Base-by-base conservation (phyloP, 2,329 filamentous ascomycete genomes). In the Grosmannia serpens region DNA sequence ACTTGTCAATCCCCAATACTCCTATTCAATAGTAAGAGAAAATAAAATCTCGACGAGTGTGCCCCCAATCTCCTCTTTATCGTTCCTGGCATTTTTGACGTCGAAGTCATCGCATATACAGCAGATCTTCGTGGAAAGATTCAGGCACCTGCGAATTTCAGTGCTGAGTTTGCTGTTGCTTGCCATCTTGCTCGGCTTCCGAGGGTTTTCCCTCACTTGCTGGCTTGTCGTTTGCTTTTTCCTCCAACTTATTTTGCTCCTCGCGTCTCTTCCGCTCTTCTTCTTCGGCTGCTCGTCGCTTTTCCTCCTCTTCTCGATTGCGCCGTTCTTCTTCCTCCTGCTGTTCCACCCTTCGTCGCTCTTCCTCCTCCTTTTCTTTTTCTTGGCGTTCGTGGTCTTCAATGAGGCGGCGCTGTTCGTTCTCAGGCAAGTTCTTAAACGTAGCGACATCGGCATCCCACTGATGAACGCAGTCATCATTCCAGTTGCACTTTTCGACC, bases 401-500 rank as follows among this genome's bases (percentile, higher is more conserved):
- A 7, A 77, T 69, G 49, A 73, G 69, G 61, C 74, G 73, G 57
- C 79, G 77, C 68, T 85, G 80, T 64, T 87, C 83, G 53, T 83
- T 80, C 9, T 80, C 76, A 0, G 79, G 69, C 7, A 87, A 70
- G 29, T 74, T 74, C 7, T 82, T 78, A 69, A 84, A 88, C 24
- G 76, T 77, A 2, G 78, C 80, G 0, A 81, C 81, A 64, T 87
- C 79, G 62, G 77, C 76, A 63, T 88, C 85, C 85, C 85, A 89
- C 64, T 78, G 72, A 29, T 72, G 73, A 13, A 88, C 82, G 64
- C 86, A 88, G 5, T 83, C 79, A 6, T 73, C 68, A 50, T 83
- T 77, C 85, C 85, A 88, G 66, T 88, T 88, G 70, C 85, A 88
- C 63, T 78, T 75, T 67, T 88, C 86, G 0, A 88, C 85, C 68